phyloP scores from a whole-genome alignment of 202 grass and related monocot species.

The Schoenoplectus triqueter region DNA sequence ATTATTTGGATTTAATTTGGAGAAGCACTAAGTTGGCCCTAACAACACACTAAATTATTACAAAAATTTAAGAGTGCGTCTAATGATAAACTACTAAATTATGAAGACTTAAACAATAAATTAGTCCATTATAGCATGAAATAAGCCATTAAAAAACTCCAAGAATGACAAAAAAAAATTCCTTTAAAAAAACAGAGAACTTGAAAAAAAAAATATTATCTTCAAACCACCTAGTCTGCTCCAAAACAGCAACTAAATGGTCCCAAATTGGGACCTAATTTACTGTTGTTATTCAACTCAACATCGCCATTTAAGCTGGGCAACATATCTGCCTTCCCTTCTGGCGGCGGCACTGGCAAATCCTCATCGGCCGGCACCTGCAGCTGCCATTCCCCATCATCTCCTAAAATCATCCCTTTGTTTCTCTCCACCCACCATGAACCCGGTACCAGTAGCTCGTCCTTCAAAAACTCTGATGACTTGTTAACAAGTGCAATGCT shows the following conservation, averaged over 20 bases:
- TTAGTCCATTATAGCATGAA: background rate
- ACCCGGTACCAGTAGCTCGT: conserved; percentile 68
- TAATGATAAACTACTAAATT: background rate
- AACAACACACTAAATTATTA: background rate
- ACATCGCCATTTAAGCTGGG: background rate
- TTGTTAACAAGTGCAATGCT: conserved; percentile 91
- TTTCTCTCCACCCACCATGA: conserved; percentile 90
- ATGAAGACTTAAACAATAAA: background rate
- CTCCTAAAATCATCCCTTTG: conserved; percentile 76
- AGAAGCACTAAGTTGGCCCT: background rate
- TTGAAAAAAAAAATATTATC: background rate
- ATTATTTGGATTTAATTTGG: too few relatives aligned
- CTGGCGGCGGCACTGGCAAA: conserved; percentile 58
- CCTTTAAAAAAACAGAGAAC: background rate
- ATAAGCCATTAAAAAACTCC: background rate
- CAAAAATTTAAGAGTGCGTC: background rate
- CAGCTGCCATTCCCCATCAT: conserved; percentile 59
- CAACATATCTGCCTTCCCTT: conserved; percentile 42
- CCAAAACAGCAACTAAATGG: conserved; percentile 25
- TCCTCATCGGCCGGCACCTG: conserved; percentile 52
- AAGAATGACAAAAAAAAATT: background rate
- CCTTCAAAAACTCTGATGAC: conserved; percentile 71
- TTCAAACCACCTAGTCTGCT: conserved; percentile 15
- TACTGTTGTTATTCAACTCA: conserved; percentile 27
- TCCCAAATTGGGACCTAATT: background rate